These are phyloP conservation scores for Linum tenue DNA, from an alignment of 345 rosid species.

Conservation along the genomic window DNA sequence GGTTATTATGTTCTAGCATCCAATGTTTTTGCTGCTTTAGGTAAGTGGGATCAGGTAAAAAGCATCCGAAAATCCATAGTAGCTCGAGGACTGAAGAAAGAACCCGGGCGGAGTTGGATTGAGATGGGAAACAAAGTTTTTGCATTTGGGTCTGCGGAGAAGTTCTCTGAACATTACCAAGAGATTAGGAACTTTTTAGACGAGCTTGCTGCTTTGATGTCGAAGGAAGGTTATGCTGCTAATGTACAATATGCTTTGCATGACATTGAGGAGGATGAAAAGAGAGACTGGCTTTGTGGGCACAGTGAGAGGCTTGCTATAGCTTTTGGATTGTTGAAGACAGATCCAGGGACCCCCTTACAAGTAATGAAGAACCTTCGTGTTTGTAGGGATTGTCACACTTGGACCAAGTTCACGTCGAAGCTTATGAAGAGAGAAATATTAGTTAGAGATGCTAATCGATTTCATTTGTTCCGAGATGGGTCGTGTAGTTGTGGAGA, in stretches of 20 bases:
- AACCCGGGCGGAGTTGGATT: conserved; percentile 53
- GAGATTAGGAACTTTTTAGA: conserved; percentile 37
- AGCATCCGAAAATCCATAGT: conserved; percentile 32
- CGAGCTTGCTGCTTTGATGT: conserved; percentile 34
- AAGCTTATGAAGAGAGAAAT: conserved; percentile 47
- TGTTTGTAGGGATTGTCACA: conserved; percentile 68
- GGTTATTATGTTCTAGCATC: conserved; percentile 52
- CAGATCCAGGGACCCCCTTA: conserved; percentile 47
- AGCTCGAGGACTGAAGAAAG: conserved; percentile 37
- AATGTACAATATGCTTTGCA: conserved; percentile 46
- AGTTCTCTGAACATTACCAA: conserved; percentile 34
- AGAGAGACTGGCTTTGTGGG: conserved; percentile 46
- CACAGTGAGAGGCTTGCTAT: conserved; percentile 74
- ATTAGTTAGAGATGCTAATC: conserved; percentile 59
- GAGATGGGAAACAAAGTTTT: conserved; percentile 32
- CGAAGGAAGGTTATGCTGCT: conserved; percentile 52
- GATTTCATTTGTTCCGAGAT: conserved; percentile 53
- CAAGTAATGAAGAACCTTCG: conserved; percentile 70
- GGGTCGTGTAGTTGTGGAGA: conserved; percentile 64
- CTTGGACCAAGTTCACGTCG: conserved; percentile 51
- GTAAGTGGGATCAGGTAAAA: conserved; percentile 51
- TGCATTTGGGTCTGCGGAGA: conserved; percentile 42
- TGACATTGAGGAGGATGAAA: conserved; percentile 50
- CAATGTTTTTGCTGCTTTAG: conserved; percentile 44
- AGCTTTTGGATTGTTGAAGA: conserved; percentile 52